Percentiles rank a stretch among this genome's conserved stretches.
These are phyloP conservation scores for Phialophora macrospora DNA, from an alignment of 2,329 filamentous ascomycete genomes.

Conservation along the genomic window DNA sequence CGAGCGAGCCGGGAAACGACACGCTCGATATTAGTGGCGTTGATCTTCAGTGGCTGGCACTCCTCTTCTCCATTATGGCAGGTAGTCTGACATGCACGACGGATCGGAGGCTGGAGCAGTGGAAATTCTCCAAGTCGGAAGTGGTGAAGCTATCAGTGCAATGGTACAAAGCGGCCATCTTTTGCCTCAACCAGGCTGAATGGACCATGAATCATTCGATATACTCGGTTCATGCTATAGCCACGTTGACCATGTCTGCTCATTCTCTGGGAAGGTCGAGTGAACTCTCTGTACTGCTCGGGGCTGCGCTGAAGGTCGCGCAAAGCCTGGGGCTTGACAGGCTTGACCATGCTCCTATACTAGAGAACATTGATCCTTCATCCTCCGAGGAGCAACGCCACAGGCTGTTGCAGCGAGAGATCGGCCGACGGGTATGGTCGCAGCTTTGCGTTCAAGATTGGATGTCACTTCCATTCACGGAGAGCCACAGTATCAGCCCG, in stretches of 20 bases:
- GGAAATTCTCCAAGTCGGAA: constrained; percentile 54
- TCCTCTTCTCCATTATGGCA: constrained; percentile 38
- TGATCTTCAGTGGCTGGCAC: constrained; percentile 33
- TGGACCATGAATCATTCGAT: constrained; percentile 52
- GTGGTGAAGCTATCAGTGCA: constrained; percentile 49
- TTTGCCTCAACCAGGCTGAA: constrained; percentile 53
- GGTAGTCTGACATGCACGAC: constrained; percentile 33
- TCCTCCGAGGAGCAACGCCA: constrained; percentile 26
- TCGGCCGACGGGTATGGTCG: constrained; percentile 48
- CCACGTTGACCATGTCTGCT: constrained; percentile 55
- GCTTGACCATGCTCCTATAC: constrained; percentile 39
- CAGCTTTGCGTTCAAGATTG: constrained; percentile 51
- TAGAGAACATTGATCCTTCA: constrained; percentile 22
- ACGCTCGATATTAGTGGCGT: constrained; percentile 25
- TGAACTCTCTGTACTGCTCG: constrained; percentile 53
- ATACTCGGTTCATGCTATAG: constrained; percentile 54
- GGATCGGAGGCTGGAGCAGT: constrained; percentile 41
- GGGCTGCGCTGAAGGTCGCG: constrained; percentile 54
- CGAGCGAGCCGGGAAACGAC: constrained; percentile 14
- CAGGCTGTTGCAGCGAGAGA: constrained; percentile 39
- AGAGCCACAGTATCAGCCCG: constrained; percentile 46
- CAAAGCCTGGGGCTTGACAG: constrained; percentile 55
- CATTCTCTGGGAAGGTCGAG: constrained; percentile 57
- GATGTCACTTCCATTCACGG: constrained; percentile 50
- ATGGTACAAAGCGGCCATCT: constrained; percentile 54